These are phyloP conservation scores for Ceratonia siliqua DNA, from an alignment of 306 rosid species.

Conservation along the genomic window DNA sequence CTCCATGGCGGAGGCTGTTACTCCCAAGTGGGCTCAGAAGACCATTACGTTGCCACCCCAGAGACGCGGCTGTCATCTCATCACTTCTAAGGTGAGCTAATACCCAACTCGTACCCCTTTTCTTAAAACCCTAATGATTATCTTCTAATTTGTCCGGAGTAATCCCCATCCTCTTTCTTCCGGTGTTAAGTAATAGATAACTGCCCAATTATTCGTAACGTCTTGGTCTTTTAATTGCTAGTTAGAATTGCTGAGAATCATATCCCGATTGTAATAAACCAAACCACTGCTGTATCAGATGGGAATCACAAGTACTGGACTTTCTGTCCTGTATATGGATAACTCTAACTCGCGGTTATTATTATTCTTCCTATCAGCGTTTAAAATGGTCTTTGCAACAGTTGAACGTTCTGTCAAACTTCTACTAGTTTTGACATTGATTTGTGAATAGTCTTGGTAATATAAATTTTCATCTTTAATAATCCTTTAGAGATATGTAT, in stretches of 20 bases:
- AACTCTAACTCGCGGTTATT: background rate
- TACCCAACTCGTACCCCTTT: background rate
- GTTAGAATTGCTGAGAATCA: background rate
- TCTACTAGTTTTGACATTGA: background rate
- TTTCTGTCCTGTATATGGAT: background rate
- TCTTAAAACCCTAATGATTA: conserved; percentile 34
- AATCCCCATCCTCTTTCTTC: background rate
- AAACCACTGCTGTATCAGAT: background rate
- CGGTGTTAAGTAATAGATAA: background rate
- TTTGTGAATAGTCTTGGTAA: background rate
- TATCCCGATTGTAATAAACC: background rate
- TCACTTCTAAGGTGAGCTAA: conserved; percentile 69
- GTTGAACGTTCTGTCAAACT: background rate
- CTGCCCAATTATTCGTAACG: background rate
- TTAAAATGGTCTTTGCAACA: background rate
- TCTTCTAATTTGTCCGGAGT: background rate
- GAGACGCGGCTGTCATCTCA: conserved; percentile 85
- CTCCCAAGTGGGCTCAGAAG: conserved; percentile 92
- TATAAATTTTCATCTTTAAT: background rate
- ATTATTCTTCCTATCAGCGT: background rate
- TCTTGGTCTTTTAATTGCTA: background rate
- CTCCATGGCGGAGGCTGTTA: conserved; percentile 53
- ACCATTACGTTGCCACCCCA: conserved; percentile 72
- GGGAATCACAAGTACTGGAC: background rate
- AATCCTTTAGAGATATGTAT: background rate